Evolutionary conservation across 495 filamentous ascomycete species (phyloP).

Genomic region (Podospora appendiculata): DNA sequence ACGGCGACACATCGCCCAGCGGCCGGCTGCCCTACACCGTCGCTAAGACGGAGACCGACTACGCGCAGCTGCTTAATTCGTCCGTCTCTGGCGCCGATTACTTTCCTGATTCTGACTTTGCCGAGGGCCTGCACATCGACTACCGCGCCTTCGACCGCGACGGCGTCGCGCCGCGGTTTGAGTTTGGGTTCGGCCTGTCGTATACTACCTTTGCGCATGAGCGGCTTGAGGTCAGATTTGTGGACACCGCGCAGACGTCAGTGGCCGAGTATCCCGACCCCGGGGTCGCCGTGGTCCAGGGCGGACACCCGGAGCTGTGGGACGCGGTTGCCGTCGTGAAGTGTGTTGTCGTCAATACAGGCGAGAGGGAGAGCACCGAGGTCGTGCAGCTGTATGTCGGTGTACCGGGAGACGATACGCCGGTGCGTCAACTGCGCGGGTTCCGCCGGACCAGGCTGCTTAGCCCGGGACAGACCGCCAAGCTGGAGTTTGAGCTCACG

Average conservation of each 20-base stretch:
- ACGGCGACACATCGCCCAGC: constrained; percentile 40
- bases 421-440: constrained; percentile 46
- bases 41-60: constrained; percentile 41
- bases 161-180: constrained; percentile 58
- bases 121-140: constrained; percentile 70
- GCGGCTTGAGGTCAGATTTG: constrained; percentile 31
- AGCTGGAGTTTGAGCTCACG: constrained; percentile 40
- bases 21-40: constrained; percentile 68
- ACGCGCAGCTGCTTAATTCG: constrained; percentile 42
- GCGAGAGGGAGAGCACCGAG: constrained; percentile 47
- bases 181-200: constrained; percentile 72
- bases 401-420: constrained; percentile 31
- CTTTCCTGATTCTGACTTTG: constrained; percentile 46
- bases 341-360: constrained; percentile 61
- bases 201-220: constrained; percentile 69
- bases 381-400: constrained; percentile 52
- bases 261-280: constrained; percentile 12
- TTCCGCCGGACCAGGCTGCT: constrained; percentile 45
- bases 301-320: constrained; percentile 73
- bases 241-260: background rate
- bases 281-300: constrained; percentile 17
- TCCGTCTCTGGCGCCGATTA: constrained; percentile 26
- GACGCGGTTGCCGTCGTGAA: constrained; percentile 48
- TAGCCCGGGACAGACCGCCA: constrained; percentile 27
- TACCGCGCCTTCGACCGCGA: constrained; percentile 69